Conservation (phyloP, 2,329 filamentous ascomycete genomes). For the Tolypocladium paradoxum region DNA sequence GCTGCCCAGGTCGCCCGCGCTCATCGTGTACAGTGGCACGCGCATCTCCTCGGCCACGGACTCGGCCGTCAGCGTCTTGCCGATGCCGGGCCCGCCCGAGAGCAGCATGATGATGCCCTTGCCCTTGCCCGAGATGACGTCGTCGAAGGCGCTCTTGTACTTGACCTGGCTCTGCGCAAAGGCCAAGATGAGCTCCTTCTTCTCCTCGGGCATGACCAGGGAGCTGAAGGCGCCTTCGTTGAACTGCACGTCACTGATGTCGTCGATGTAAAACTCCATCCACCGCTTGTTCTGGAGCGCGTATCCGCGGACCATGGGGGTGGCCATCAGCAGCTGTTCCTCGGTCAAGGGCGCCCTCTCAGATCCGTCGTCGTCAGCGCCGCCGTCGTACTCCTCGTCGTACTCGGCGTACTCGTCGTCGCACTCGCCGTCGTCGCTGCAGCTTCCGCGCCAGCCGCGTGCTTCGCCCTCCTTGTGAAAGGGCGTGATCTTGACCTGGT, state of each 20-base stretch:
- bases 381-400: conserved; percentile 1
- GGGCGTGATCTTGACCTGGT: conserved; percentile 11
- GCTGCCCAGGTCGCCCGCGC: conserved; percentile 61
- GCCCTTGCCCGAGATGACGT: conserved; percentile 41
- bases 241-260: conserved; percentile 33
- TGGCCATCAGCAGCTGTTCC: conserved; percentile 28
- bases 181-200: conserved; percentile 40
- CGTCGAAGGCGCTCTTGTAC: conserved; percentile 34
- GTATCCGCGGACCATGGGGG: conserved; percentile 35
- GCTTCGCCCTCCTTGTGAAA: not conserved
- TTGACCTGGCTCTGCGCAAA: conserved; percentile 36
- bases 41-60: conserved; percentile 37
- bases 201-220: conserved; percentile 35
- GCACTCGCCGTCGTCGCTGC: not conserved
- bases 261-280: conserved; percentile 38
- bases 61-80: conserved; percentile 39
- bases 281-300: conserved; percentile 35
- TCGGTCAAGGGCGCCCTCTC: conserved; percentile 21
- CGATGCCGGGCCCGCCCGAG: conserved; percentile 35
- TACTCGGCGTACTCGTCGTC: not conserved
- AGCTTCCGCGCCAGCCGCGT: not conserved
- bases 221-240: conserved; percentile 36
- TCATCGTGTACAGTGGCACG: conserved; percentile 38
- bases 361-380: conserved; percentile 8
- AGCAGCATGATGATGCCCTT: conserved; percentile 39